Conservation (phyloP, 2,329 filamentous ascomycete species). For the Metarhizium guizhouense region DNA sequence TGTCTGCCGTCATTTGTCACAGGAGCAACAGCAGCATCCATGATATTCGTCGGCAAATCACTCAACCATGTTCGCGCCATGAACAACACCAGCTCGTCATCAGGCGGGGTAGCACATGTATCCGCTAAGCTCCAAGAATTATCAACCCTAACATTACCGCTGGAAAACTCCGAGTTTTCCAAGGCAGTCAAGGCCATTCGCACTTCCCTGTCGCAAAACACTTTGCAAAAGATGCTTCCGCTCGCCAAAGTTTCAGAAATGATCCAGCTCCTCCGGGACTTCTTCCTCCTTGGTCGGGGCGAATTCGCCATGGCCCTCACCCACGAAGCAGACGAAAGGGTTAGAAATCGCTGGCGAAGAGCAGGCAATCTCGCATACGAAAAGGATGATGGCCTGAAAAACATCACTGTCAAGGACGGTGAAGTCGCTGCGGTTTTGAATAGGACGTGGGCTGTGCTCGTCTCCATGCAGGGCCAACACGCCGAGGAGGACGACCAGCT, state of each 20-base stretch:
- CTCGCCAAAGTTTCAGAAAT: conserved; percentile 67
- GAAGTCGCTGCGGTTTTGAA: conserved; percentile 71
- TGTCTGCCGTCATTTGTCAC: conserved; percentile 76
- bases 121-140: conserved; percentile 62
- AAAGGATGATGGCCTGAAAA: conserved; percentile 38
- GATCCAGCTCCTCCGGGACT: conserved; percentile 70
- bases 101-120: conserved; percentile 49
- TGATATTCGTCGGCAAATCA: conserved; percentile 85
- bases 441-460: conserved; percentile 71
- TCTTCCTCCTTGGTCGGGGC: conserved; percentile 77
- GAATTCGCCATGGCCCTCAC: conserved; percentile 88
- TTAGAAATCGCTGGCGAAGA: conserved; percentile 63
- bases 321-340: conserved; percentile 71
- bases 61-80: conserved; percentile 70
- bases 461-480: conserved; percentile 59
- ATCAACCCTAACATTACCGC: conserved; percentile 59
- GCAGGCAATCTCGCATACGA: conserved; percentile 50
- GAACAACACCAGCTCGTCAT: conserved; percentile 33
- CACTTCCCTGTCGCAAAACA: conserved; percentile 72
- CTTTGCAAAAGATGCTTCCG: conserved; percentile 74
- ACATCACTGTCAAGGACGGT: conserved; percentile 68
- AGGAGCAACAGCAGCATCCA: conserved; percentile 63
- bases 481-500: conserved; percentile 75
- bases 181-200: conserved; percentile 68
- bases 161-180: conserved; percentile 63